Evolutionary conservation across 2,329 filamentous ascomycete genomes (phyloP), one percentile per base, ranked within the genome.

Genomic region (Fusarium ramigenum): DNA sequence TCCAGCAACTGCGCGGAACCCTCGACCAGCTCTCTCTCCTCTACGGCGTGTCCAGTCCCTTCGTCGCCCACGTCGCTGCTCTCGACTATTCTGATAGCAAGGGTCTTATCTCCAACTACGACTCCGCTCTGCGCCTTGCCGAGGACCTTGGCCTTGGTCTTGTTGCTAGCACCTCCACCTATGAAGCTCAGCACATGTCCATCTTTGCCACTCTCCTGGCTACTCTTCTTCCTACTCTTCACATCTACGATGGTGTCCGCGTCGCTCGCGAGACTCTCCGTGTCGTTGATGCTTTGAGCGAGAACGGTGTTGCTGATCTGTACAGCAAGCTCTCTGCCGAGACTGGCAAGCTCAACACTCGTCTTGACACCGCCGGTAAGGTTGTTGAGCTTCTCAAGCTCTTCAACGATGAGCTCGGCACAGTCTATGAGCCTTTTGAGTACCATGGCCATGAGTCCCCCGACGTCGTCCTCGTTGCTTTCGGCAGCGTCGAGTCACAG

Each of bases 141-240:
- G 96, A 98, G 82, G 96, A 98, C 76, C 89, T 98, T 19, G 96
- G 96, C 21, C 87, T 98, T 34, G 95, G 92, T 52, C 87, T 99
- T 46, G 90, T 99, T 52, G 90, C 93, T 73, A 97, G 94, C 81
- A 90, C 91, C 60, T 97, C 95, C 36, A 91, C 93, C 36, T 95
- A 97, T 76, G 96, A 99, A 85, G 89, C 93, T 54, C 96, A 99
- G 87, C 96, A 99, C 84, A 97, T 97, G 93, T 90, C 95, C 12
- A 85, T 97, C n/a, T 92, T 97, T 77, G 90, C 95, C 2, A 97
- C 94, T 7, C 84, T 97, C 30, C 85, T 97, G 69, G 93, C 95
- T 25, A 91, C 89, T 50, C 85, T 96, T 19, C 81, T 96, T 34
- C 95, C 95, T n/a, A 93, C 93, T 0, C 87, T 97, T 34, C 95